phyloP scores from a whole-genome alignment of 805 yeast genomes.

The Yarrowia sp. region DNA sequence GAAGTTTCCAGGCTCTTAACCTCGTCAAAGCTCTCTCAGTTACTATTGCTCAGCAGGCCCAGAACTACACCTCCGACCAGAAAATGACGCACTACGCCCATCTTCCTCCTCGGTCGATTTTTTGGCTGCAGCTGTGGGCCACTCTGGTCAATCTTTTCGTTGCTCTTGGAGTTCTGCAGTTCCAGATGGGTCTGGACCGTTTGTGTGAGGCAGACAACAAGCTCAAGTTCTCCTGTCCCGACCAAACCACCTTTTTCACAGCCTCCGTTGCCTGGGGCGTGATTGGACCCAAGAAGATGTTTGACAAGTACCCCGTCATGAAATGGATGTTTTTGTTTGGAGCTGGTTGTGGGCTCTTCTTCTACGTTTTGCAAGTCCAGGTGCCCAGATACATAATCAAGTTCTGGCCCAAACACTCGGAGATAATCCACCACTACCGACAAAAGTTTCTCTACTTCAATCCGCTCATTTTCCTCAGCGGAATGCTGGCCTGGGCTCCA shows the following conservation, averaged over 20 bases:
- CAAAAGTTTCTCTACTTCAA: slow-evolving; percentile 1
- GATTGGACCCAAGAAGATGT: slow-evolving; percentile 49
- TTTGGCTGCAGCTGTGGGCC: too few species aligned
- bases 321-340: too few species aligned
- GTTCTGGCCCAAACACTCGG: background rate
- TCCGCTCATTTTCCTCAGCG: slow-evolving; percentile 1
- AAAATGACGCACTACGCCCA: slow-evolving; percentile 60
- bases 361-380: too few species aligned
- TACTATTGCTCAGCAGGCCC: slow-evolving; percentile 57
- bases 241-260: slow-evolving; percentile 46
- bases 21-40: slow-evolving; percentile 46
- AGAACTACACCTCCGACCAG: slow-evolving; percentile 53
- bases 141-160: slow-evolving; percentile 42
- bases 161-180: slow-evolving; percentile 36
- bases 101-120: slow-evolving; percentile 56
- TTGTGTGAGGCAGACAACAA: slow-evolving; percentile 30
- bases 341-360: too few species aligned
- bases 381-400: too few species aligned
- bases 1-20: slow-evolving; percentile 53
- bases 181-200: slow-evolving; percentile 36
- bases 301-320: slow-evolving; percentile 36
- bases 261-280: slow-evolving; percentile 48
- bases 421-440: too few species aligned
- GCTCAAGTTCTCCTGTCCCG: slow-evolving; percentile 37
- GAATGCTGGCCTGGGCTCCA: background rate